Conservation (phyloP, 345 rosid species). For the Jatropha curcas region DNA sequence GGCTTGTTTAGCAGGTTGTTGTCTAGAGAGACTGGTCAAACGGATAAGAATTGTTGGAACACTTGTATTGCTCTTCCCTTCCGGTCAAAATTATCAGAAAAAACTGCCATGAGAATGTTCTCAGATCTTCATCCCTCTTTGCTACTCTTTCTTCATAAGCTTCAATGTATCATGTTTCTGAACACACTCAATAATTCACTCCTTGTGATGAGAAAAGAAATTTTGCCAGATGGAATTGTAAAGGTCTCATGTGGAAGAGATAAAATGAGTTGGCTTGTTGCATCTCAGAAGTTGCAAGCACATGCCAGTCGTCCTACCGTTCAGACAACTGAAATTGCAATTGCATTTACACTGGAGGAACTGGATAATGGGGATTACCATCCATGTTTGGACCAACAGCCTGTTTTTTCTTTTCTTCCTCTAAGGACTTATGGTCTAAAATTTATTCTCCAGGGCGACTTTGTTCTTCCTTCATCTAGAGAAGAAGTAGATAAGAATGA, state of each 20-base stretch:
- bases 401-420: conserved; percentile 95
- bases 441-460: conserved; percentile 95
- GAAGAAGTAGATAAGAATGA: conserved; percentile 94
- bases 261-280: conserved; percentile 88
- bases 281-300: conserved; percentile 65
- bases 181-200: conserved; percentile 64
- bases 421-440: conserved; percentile 89
- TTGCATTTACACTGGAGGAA: conserved; percentile 81
- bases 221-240: conserved; percentile 59
- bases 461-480: conserved; percentile 94
- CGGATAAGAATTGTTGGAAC: conserved; percentile 58
- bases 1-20: conserved; percentile 50
- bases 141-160: conserved; percentile 88
- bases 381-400: conserved; percentile 67
- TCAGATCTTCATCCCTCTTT: conserved; percentile 89
- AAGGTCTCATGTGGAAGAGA: conserved; percentile 73
- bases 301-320: conserved; percentile 50
- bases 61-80: conserved; percentile 94
- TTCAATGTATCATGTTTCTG: conserved; percentile 67
- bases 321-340: conserved; percentile 73
- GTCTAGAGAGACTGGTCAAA: conserved; percentile 35
- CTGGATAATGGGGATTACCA: conserved; percentile 53
- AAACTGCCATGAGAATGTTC: conserved; percentile 67
- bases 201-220: conserved; percentile 73
- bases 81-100: conserved; percentile 54